Evolutionary conservation across 441 rosid genomes (phyloP).

Genomic region (Euphorbia schlechtendalii): DNA sequence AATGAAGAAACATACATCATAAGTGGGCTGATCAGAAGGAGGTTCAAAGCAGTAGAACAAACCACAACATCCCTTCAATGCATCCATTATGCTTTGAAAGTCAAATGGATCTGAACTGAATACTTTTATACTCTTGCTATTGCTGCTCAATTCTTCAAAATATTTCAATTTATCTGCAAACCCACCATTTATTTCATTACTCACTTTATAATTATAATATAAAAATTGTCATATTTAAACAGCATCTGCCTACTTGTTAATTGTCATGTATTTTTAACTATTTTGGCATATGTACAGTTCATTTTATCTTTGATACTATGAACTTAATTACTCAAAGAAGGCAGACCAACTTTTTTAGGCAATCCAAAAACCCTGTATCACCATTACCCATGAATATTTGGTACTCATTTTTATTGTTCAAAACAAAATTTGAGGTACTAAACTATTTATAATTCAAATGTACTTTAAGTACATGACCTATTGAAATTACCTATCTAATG

Average conservation of each 20-base stretch:
- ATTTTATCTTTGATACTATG: not conserved
- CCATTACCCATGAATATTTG: too few species aligned
- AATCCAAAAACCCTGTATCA: too few species aligned
- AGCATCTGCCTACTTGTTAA: not conserved
- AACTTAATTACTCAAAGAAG: not conserved
- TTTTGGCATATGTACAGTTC: not conserved
- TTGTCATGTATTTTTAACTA: not conserved
- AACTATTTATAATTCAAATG: too few species aligned
- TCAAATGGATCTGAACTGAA: slow-evolving; percentile 56
- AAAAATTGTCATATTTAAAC: too few species aligned
- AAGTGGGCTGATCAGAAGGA: slow-evolving; percentile 38
- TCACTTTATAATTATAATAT: too few species aligned
- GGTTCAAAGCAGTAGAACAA: slow-evolving; percentile 58
- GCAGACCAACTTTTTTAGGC: not conserved
- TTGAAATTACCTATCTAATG: too few species aligned
- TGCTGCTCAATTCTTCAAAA: slow-evolving; percentile 12
- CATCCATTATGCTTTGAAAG: slow-evolving; percentile 47
- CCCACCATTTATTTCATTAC: not conserved
- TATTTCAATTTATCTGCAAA: slow-evolving; percentile 29
- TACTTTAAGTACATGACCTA: too few species aligned
- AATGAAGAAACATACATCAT: slow-evolving; percentile 37
- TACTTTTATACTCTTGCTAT: slow-evolving; percentile 35
- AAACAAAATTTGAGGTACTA: too few species aligned
- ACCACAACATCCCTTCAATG: slow-evolving; percentile 50
- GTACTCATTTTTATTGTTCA: too few species aligned